Evolutionary conservation across 2,329 filamentous ascomycete species (phyloP).

Genomic region (Fusarium sulawesiense): DNA sequence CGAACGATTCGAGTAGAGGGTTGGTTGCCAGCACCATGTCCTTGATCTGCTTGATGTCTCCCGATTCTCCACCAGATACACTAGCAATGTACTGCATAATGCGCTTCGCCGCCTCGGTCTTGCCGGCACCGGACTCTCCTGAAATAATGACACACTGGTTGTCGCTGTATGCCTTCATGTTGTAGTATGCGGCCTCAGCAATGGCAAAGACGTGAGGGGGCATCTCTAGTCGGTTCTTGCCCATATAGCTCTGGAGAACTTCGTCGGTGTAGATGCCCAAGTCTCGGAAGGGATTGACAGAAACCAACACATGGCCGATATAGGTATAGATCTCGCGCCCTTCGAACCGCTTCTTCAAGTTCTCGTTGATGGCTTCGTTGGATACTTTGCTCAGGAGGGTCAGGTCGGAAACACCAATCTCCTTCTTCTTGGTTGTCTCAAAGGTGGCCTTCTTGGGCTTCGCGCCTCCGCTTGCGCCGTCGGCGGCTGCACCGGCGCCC

Average conservation of each 20-base stretch:
- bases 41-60: conserved; percentile 95
- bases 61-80: conserved; percentile 86
- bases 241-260: conserved; percentile 92
- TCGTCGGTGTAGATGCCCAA: conserved; percentile 97
- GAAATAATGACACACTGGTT: conserved; percentile 99
- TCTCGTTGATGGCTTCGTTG: conserved; percentile 99
- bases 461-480: conserved; percentile 55
- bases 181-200: conserved; percentile 96
- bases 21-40: conserved; percentile 99
- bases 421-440: conserved; percentile 98
- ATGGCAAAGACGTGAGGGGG: conserved; percentile 98
- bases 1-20: conserved; percentile 95
- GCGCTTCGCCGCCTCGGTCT: conserved; percentile 97
- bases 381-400: conserved; percentile 98
- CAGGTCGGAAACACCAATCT: conserved; percentile 97
- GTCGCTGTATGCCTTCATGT: conserved; percentile 99
- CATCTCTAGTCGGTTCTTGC: conserved; percentile 95
- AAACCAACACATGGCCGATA: conserved; percentile 99
- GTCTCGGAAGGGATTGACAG: conserved; percentile 97
- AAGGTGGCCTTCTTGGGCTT: conserved; percentile 96
- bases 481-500: conserved; percentile 53
- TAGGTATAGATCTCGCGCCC: conserved; percentile 99
- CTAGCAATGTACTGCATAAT: conserved; percentile 99
- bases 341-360: conserved; percentile 97
- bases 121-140: conserved; percentile 96